Base-by-base conservation (phyloP, 1,284 basidiomycete species). In the Sutorius eximius region DNA sequence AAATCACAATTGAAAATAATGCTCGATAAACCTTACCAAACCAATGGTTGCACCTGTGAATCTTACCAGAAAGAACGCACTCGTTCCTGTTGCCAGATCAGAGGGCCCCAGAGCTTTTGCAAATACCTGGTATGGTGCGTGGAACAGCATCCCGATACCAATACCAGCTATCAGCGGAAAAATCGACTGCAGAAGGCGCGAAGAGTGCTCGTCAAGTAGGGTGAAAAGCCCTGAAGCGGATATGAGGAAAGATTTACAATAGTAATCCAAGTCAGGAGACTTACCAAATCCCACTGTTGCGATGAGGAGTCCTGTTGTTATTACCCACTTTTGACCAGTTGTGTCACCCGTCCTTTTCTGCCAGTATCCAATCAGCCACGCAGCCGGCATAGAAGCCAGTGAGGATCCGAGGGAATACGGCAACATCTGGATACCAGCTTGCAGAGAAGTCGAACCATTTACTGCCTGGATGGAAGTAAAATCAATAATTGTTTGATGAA, bases 11-110 rank as follows among this genome's bases (percentile, higher is more conserved):
- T 60, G 55, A 46, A 41, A 53, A 48, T 45, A 33, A 32, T 22
- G 34, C 36, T 33, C 9, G 48, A 32, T 27, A 45, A 61, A 49
- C 70, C 84, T 63, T 69, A 89, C 89, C 72, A 92, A 69, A 57
- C 90, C 89, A 47, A 87, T 77, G 5, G 89, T 90, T 32, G 89
- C 86, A 15, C 89, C 89, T 37, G 89, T 91, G 71, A 91, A 92
- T 42, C 89, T 79, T 45, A 91, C 87, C 52, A 92, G 77, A 70
- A 92, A 91, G 67, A 92, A 91, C 22, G 88, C 89, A 66, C 87
- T 86, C 13, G 89, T 91, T 29, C 86, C 87, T 41, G 83, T 80
- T n/a, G 89, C 87, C 52, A 90, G 72, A 61, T 90, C 83, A 46
- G 78, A 73, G 11, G 82, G 79, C 57, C 79, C 75, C 37, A 92